These are phyloP conservation scores for Phaffia australis DNA, from an alignment of 768 basidiomycete genomes.

Conservation along the genomic window DNA sequence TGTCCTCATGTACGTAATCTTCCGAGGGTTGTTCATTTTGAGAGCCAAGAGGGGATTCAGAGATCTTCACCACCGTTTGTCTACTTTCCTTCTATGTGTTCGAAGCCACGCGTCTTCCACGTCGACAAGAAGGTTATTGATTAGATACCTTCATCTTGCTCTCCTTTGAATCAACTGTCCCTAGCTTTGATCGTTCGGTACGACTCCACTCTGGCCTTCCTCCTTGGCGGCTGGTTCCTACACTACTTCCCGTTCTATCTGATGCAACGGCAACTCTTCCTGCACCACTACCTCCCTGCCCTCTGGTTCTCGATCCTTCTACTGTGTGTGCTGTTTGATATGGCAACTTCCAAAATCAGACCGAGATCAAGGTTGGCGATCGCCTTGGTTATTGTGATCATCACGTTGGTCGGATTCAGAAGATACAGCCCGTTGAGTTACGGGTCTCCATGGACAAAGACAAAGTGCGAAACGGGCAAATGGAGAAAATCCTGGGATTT, in stretches of 20 bases:
- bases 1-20: slow-evolving; percentile 53
- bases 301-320: slow-evolving; percentile 61
- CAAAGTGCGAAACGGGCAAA: slow-evolving; percentile 59
- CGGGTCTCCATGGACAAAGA: slow-evolving; percentile 75
- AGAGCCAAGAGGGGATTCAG: slow-evolving; percentile 80
- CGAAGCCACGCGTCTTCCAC: not conserved
- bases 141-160: not conserved
- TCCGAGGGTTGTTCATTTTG: slow-evolving; percentile 70
- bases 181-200: slow-evolving; percentile 83
- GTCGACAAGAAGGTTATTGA: not conserved
- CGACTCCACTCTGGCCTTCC: slow-evolving; percentile 78
- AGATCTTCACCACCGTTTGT: slow-evolving; percentile 83
- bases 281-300: slow-evolving; percentile 96
- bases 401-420: slow-evolving; percentile 57
- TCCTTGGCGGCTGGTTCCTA: slow-evolving; percentile 79
- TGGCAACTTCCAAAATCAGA: slow-evolving; percentile 64
- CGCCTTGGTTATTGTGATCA: slow-evolving; percentile 57
- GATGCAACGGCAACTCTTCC: slow-evolving; percentile 91
- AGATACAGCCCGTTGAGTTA: slow-evolving; percentile 75
- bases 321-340: slow-evolving; percentile 66
- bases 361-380: slow-evolving; percentile 70
- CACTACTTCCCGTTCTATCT: slow-evolving; percentile 97
- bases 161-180: not conserved
- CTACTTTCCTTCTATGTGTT: not conserved
- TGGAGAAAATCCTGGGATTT: slow-evolving; percentile 98